Conservation (phyloP, 495 filamentous ascomycete species). For the Stereocaulon alpinum region DNA sequence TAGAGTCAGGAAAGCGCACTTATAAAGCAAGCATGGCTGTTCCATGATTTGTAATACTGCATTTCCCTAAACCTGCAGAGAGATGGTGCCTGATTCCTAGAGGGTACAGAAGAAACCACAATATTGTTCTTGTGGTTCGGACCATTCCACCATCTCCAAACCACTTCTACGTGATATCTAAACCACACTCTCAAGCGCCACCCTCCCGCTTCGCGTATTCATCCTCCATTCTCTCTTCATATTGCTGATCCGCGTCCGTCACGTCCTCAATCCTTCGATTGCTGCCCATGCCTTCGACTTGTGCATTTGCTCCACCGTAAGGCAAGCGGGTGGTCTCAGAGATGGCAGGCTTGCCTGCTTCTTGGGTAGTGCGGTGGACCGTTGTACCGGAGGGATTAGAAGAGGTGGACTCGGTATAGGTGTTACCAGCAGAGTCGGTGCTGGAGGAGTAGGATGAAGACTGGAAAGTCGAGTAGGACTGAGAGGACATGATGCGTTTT, state of each 20-base stretch:
- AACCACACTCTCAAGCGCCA: slow-evolving; percentile 22
- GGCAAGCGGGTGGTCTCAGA: slow-evolving; percentile 16
- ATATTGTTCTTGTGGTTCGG: too few species aligned
- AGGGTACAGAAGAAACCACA: too few species aligned
- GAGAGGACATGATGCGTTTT: slow-evolving; percentile 12
- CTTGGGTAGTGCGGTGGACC: slow-evolving; percentile 17
- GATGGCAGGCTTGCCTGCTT: slow-evolving; percentile 18
- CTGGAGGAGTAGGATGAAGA: slow-evolving; percentile 18
- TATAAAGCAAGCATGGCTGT: too few species aligned
- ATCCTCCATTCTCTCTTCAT: slow-evolving; percentile 28
- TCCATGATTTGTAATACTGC: too few species aligned
- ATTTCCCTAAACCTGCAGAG: too few species aligned
- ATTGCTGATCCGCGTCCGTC: slow-evolving; percentile 17
- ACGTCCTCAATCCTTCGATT: slow-evolving; percentile 15
- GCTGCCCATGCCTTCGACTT: slow-evolving; percentile 5
- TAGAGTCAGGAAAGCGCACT: too few species aligned
- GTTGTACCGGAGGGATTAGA: slow-evolving; percentile 21
- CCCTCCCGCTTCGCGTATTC: slow-evolving; percentile 34
- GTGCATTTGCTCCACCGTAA: slow-evolving; percentile 8
- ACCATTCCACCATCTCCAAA: background rate
- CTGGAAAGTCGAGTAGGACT: slow-evolving; percentile 17
- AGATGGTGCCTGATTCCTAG: too few species aligned
- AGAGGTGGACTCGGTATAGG: slow-evolving; percentile 13
- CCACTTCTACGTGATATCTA: background rate
- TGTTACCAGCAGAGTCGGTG: slow-evolving; percentile 17